A percentile compares a stretch with the other conserved stretches of the same genome.
Evolutionary conservation across 768 basidiomycete genomes (phyloP).

Genomic region (Phlegmacium glaucopus): DNA sequence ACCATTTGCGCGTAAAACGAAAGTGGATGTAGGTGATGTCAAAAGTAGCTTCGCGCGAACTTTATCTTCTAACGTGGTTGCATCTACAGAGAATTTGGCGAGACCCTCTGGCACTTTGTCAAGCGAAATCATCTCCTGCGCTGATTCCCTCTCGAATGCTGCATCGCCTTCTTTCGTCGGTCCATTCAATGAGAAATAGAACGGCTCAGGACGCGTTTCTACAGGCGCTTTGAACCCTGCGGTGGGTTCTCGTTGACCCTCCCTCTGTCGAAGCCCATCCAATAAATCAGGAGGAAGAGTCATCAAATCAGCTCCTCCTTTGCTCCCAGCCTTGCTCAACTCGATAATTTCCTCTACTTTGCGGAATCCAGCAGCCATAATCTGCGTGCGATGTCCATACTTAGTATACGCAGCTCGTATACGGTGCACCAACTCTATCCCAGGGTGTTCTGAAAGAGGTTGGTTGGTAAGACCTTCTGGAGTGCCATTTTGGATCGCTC

Average conservation of each 20-base stretch:
- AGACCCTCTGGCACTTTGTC: constrained; percentile 35
- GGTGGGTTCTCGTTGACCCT: constrained; percentile 4
- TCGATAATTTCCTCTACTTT: constrained; percentile 30
- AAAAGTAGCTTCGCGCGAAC: neutral
- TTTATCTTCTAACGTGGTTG: constrained; percentile 23
- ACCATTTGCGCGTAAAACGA: too few relatives aligned
- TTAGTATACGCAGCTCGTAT: constrained; percentile 24
- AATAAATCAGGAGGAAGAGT: constrained; percentile 32
- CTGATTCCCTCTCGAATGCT: constrained; percentile 20
- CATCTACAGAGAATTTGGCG: constrained; percentile 31
- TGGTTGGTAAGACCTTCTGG: constrained; percentile 10
- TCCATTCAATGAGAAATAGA: constrained; percentile 11
- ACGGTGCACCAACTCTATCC: constrained; percentile 25
- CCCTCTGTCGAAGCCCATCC: constrained; percentile 18
- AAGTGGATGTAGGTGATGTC: too few relatives aligned
- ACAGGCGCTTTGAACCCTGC: constrained; percentile 1
- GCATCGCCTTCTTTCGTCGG: constrained; percentile 12
- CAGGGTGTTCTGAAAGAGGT: constrained; percentile 26
- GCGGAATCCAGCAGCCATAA: constrained; percentile 36
- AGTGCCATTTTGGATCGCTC: constrained; percentile 5
- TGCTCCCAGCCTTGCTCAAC: constrained; percentile 21
- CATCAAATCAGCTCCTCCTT: constrained; percentile 28
- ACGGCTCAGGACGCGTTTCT: constrained; percentile 1
- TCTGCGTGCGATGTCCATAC: constrained; percentile 22
- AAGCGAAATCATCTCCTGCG: constrained; percentile 22